Conservation (phyloP, 352 stramenopile species). For the Pythium vanterpoolii region DNA sequence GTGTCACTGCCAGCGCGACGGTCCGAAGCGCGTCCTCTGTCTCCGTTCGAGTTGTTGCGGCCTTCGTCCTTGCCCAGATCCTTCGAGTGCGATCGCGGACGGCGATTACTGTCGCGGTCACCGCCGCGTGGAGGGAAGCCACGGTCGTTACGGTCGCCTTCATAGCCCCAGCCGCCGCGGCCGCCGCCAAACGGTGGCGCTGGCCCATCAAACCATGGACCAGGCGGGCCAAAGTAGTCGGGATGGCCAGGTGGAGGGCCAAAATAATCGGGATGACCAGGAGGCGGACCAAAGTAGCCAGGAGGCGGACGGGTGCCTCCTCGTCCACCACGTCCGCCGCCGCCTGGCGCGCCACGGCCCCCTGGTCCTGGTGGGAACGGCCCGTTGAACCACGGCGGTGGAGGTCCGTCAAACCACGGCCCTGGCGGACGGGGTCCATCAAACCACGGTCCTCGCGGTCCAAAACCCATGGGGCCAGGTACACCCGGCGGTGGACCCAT, state of each 20-base stretch:
- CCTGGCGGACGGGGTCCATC: conserved; percentile 64
- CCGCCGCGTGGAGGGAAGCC: conserved; percentile 25
- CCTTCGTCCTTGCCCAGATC: conserved; percentile 33
- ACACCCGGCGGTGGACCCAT: conserved; percentile 37
- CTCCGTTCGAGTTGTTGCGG: conserved; percentile 26
- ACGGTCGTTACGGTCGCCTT: conserved; percentile 43
- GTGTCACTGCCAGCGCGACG: conserved; percentile 10
- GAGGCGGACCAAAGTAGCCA: conserved; percentile 64
- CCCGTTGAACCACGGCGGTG: conserved; percentile 76
- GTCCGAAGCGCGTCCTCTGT: conserved; percentile 26
- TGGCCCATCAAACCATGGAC: conserved; percentile 67
- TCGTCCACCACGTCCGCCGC: conserved; percentile 41
- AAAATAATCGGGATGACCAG: conserved; percentile 64
- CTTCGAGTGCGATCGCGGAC: conserved; percentile 42
- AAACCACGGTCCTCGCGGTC: conserved; percentile 61
- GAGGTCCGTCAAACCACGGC: conserved; percentile 72
- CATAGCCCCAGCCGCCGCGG: conserved; percentile 39
- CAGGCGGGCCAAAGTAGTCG: conserved; percentile 71
- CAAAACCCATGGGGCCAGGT: conserved; percentile 48
- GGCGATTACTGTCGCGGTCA: conserved; percentile 40
- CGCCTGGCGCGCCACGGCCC: conserved; percentile 31
- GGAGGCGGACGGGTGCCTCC: conserved; percentile 50
- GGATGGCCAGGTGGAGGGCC: conserved; percentile 64
- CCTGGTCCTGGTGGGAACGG: conserved; percentile 59
- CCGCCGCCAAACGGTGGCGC: conserved; percentile 48